Conservation (phyloP, 2,329 filamentous ascomycete species). For the Curvularia hawaiiensis region DNA sequence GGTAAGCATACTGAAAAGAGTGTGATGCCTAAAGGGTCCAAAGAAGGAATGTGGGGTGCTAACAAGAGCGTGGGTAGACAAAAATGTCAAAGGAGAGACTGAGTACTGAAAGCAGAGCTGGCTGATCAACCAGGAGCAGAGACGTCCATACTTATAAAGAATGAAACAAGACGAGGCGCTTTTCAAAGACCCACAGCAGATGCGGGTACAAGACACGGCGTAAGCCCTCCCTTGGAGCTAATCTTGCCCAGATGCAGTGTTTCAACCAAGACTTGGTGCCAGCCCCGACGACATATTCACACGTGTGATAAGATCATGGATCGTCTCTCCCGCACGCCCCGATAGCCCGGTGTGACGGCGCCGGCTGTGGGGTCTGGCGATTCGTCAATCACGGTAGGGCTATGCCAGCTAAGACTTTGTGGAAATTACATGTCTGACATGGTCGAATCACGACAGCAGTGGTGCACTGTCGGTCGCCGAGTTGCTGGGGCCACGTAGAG, state of each 20-base stretch:
- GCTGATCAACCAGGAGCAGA: not conserved
- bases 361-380: constrained; percentile 13
- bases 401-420: constrained; percentile 20
- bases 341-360: constrained; percentile 18
- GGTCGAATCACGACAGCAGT: constrained; percentile 18
- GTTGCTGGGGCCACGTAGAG: constrained; percentile 26
- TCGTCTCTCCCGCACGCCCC: constrained; percentile 14
- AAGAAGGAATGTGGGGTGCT: constrained; percentile 23
- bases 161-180: constrained; percentile 18
- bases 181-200: constrained; percentile 16
- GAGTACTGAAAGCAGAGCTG: constrained; percentile 4
- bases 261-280: constrained; percentile 22
- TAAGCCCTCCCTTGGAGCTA: constrained; percentile 12
- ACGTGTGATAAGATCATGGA: constrained; percentile 25
- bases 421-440: constrained; percentile 22
- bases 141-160: constrained; percentile 18
- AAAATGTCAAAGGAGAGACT: constrained; percentile 19
- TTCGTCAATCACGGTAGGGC: constrained; percentile 19
- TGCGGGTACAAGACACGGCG: constrained; percentile 18
- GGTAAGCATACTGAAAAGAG: constrained; percentile 27
- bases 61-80: constrained; percentile 15
- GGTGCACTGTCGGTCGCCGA: constrained; percentile 12
- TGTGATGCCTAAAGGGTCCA: constrained; percentile 12
- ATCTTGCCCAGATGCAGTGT: constrained; percentile 10
- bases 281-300: constrained; percentile 18